Evolutionary conservation across 106 monocot genomes (phyloP).

Genomic region (Triglochin maritima): DNA sequence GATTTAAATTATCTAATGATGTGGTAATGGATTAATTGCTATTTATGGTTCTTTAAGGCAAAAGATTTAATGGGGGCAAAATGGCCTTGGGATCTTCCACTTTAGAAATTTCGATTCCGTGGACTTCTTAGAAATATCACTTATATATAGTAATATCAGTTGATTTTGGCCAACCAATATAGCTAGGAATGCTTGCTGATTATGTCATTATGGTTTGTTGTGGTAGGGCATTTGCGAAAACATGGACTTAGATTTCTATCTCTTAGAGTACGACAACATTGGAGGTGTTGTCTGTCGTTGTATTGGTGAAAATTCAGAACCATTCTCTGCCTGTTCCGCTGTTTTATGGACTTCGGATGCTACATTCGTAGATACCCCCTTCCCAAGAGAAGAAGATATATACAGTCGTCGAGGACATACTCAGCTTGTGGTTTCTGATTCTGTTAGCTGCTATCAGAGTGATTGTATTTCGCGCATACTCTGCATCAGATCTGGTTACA

Average conservation of each 20-base stretch:
- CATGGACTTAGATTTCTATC: constrained; percentile 66
- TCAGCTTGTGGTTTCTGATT: constrained; percentile 12
- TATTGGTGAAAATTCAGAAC: constrained; percentile 39
- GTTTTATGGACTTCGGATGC: constrained; percentile 72
- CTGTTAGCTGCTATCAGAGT: constrained; percentile 1
- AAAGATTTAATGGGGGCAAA: too few species aligned
- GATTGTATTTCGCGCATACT: constrained; percentile 54
- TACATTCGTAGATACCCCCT: constrained; percentile 53
- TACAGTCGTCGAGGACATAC: constrained; percentile 44
- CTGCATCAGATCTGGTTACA: constrained; percentile 58
- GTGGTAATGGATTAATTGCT: too few species aligned
- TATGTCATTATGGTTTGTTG: constrained; percentile 13
- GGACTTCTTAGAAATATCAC: too few species aligned
- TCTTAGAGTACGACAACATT: constrained; percentile 65
- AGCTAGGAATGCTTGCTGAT: neutral
- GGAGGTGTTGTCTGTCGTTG: constrained; percentile 73
- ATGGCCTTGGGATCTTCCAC: too few species aligned
- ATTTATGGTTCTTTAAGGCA: too few species aligned
- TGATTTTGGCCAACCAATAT: neutral
- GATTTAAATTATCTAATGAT: too few species aligned
- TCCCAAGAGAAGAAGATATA: constrained; percentile 40
- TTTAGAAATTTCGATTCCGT: too few species aligned
- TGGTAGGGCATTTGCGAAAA: constrained; percentile 72
- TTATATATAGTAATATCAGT: neutral
- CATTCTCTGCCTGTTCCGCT: constrained; percentile 43